phyloP scores from a whole-genome alignment of 768 basidiomycete species.

The Ephemerocybe angulata region DNA sequence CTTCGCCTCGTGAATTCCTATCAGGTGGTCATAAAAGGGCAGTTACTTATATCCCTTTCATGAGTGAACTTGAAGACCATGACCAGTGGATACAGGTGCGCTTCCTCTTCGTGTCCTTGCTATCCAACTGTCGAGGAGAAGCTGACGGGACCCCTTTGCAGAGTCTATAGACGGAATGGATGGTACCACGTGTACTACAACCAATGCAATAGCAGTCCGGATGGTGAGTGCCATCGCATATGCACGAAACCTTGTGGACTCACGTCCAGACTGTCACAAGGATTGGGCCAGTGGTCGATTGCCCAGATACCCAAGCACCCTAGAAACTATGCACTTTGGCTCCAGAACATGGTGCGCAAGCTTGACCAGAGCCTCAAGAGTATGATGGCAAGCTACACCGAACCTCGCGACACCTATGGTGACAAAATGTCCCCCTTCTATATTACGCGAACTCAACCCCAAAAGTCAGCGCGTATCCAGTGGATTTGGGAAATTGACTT shows the following conservation, averaged over 20 bases:
- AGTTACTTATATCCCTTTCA: no score
- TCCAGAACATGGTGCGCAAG: not conserved
- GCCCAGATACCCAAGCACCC: conserved; percentile 1
- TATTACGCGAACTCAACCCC: not conserved
- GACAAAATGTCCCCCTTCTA: not conserved
- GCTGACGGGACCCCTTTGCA: no score
- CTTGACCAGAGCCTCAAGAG: not conserved
- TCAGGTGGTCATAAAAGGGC: no score
- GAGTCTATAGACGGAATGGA: not conserved
- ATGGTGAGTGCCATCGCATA: not conserved
- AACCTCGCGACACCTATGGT: not conserved
- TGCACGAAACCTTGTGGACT: not conserved
- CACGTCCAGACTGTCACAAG: not conserved
- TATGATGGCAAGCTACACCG: not conserved
- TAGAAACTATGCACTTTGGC: not conserved
- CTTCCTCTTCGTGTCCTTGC: no score
- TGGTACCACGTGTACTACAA: conserved; percentile 7
- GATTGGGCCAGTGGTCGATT: conserved; percentile 2
- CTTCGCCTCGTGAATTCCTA: no score
- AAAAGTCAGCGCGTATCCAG: not conserved
- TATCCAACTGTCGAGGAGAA: no score
- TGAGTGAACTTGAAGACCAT: no score
- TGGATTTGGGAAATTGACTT: conserved; percentile 5
- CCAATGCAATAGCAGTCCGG: conserved; percentile 2
- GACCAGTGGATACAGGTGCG: conserved; percentile 2